Conservation (phyloP, 2,329 filamentous ascomycete genomes). For the Talaromyces sp. region DNA sequence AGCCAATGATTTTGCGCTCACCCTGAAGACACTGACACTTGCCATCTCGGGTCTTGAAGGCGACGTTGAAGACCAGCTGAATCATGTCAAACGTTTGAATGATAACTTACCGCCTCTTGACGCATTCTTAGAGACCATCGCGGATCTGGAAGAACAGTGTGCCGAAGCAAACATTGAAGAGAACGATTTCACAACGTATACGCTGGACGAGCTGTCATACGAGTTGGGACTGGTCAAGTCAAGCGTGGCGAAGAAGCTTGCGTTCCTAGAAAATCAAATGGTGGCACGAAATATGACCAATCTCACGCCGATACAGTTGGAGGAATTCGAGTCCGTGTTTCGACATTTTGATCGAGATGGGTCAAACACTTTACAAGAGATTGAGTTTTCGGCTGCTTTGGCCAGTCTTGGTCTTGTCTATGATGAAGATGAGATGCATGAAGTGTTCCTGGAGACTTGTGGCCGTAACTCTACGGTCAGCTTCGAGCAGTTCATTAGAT, state of each 20-base stretch:
- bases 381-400: slow-evolving; percentile 92
- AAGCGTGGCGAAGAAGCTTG: slow-evolving; percentile 91
- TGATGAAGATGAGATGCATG: slow-evolving; percentile 96
- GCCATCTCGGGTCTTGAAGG: slow-evolving; percentile 96
- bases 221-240: slow-evolving; percentile 87
- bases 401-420: slow-evolving; percentile 95
- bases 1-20: slow-evolving; percentile 94
- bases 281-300: slow-evolving; percentile 99
- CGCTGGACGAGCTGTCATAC: slow-evolving; percentile 92
- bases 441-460: slow-evolving; percentile 85
- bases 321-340: slow-evolving; percentile 98
- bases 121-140: slow-evolving; percentile 82
- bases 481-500: slow-evolving; percentile 97
- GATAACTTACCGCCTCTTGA: slow-evolving; percentile 85
- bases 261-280: slow-evolving; percentile 97
- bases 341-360: slow-evolving; percentile 94
- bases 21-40: slow-evolving; percentile 87
- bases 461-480: slow-evolving; percentile 66
- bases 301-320: slow-evolving; percentile 92
- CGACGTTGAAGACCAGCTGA: slow-evolving; percentile 89
- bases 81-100: slow-evolving; percentile 78
- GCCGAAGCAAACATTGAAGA: slow-evolving; percentile 97
- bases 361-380: slow-evolving; percentile 81
- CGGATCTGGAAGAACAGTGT: slow-evolving; percentile 79
- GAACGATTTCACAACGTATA: slow-evolving; percentile 99